Percentiles rank a stretch among this genome's conserved stretches.
Evolutionary conservation across 2,329 filamentous ascomycete genomes (phyloP).

Genomic region (Clarireedia hainanense): DNA sequence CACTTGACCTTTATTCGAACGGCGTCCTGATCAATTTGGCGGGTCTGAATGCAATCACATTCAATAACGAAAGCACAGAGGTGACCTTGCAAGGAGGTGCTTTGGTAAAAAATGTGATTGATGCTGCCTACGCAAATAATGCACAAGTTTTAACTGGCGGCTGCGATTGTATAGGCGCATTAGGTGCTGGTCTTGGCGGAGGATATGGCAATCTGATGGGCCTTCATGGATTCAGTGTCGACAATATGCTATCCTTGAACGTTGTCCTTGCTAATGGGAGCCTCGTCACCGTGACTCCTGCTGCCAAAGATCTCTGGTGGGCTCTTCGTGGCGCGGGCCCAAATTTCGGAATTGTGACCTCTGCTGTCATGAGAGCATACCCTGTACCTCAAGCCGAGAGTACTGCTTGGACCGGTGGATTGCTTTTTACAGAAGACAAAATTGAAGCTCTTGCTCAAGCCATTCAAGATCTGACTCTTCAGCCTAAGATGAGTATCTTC

Average conservation of each 20-base stretch:
- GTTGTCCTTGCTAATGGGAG: neutral
- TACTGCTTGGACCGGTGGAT: neutral
- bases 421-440: neutral
- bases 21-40: slow-evolving; percentile 4
- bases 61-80: neutral
- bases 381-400: neutral
- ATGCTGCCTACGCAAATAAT: neutral
- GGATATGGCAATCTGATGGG: slow-evolving; percentile 1
- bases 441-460: neutral
- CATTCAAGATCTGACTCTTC: neutral
- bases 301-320: slow-evolving; percentile 4
- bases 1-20: neutral
- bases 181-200: slow-evolving; percentile 5
- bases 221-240: slow-evolving; percentile 1
- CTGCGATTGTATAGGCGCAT: slow-evolving; percentile 8
- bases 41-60: neutral
- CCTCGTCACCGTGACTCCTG: neutral
- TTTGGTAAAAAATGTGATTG: neutral
- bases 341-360: slow-evolving; percentile 10
- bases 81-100: slow-evolving; percentile 8
- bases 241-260: slow-evolving; percentile 5
- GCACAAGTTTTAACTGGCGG: slow-evolving; percentile 2
- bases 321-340: slow-evolving; percentile 7
- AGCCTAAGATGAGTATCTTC: slow-evolving; percentile 4
- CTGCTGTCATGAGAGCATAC: slow-evolving; percentile 5